Evolutionary conservation across 441 rosid genomes (phyloP).

Genomic region (Melastoma candidum): DNA sequence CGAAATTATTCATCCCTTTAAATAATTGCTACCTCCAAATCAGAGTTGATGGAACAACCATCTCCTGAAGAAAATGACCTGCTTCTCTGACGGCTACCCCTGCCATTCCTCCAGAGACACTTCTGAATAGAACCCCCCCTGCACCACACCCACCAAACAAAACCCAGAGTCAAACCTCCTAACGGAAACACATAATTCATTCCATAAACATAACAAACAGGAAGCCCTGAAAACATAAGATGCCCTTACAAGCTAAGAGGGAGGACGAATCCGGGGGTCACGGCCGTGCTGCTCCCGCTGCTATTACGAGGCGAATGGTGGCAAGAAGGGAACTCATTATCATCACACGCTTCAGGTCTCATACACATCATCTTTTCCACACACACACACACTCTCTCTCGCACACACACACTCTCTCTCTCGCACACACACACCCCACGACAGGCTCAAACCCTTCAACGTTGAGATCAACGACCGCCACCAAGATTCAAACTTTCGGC

Average conservation of each 20-base stretch:
- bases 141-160: slow-evolving; percentile 3
- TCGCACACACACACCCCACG: too few species aligned
- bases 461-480: too few species aligned
- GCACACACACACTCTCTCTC: too few species aligned
- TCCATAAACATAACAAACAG: slow-evolving; percentile 1
- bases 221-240: slow-evolving; percentile 1
- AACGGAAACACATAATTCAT: too few species aligned
- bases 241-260: slow-evolving; percentile 46
- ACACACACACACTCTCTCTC: too few species aligned
- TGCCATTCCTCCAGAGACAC: slow-evolving; percentile 34
- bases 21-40: slow-evolving; percentile 41
- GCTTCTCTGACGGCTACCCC: slow-evolving; percentile 31
- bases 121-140: slow-evolving; percentile 70
- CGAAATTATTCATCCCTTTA: background rate
- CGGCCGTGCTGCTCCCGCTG: slow-evolving; percentile 12
- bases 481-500: too few species aligned
- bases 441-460: too few species aligned
- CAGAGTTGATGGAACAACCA: slow-evolving; percentile 38
- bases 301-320: slow-evolving; percentile 7
- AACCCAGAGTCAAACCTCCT: background rate
- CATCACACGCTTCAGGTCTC: slow-evolving; percentile 60
- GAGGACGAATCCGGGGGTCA: slow-evolving; percentile 29
- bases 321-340: slow-evolving; percentile 12
- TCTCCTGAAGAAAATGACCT: slow-evolving; percentile 60
- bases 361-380: slow-evolving; percentile 52